A percentile compares a stretch with the other conserved stretches of the same genome.
These are phyloP conservation scores for Polytrichum commune DNA, from an alignment of 225 moss, liverwort and hornwort species.

Conservation along the genomic window DNA sequence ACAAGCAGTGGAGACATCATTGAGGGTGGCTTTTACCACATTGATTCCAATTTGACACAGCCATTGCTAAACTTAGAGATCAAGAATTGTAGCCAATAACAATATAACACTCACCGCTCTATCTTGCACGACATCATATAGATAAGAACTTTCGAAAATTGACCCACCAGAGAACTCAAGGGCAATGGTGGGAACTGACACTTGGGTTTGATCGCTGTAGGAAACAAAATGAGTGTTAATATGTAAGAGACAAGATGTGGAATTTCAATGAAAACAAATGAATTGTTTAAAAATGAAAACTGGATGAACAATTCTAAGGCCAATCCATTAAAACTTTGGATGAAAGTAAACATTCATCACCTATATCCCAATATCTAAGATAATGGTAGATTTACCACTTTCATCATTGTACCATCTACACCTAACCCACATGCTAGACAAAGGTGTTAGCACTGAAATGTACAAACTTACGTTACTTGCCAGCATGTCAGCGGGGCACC, in stretches of 20 bases:
- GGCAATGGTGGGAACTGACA: constrained; percentile 25
- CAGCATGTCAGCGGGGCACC: no score
- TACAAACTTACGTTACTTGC: no score
- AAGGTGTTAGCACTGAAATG: neutral
- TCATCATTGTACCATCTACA: no score
- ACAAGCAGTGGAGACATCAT: no score
- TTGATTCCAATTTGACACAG: no score
- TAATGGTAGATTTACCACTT: no score
- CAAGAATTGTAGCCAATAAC: neutral
- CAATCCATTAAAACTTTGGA: neutral
- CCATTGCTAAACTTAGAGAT: no score
- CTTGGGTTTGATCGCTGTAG: constrained; percentile 12
- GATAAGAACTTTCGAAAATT: constrained; percentile 18
- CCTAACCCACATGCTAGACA: neutral
- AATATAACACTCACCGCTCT: constrained; percentile 10
- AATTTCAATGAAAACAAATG: neutral
- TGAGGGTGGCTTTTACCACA: neutral
- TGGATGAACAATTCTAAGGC: neutral
- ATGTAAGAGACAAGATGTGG: neutral
- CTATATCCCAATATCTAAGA: no score
- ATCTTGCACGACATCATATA: constrained; percentile 7
- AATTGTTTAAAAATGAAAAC: neutral
- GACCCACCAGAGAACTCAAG: constrained; percentile 34
- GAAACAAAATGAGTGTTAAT: constrained; percentile 1
- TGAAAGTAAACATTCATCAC: neutral